Evolutionary conservation across 108 stramenopile genomes (phyloP), one percentile per base, ranked within the genome.

Genomic region (Stephanodiscus triporus): DNA sequence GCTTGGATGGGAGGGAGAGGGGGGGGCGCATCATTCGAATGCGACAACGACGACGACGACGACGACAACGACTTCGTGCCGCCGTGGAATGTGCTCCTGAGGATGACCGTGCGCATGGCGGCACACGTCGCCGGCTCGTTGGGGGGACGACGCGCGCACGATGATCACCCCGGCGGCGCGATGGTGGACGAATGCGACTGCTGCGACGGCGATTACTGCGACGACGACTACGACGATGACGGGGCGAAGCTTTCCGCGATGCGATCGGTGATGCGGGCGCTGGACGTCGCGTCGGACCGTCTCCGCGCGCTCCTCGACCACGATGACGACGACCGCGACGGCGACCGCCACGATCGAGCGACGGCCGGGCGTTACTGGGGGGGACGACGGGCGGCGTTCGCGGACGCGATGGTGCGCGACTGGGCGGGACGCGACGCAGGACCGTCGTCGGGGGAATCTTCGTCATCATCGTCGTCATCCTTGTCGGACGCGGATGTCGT

Each of bases 51-150:
- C 38, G 4, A 38, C 22, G 6, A 72, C 53, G 40, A 62, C 11
- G 13, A 54, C 22, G 19, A 55, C 42, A 10, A 61, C 68, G 34
- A 22, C 64, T 47, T 68, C 72, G 32, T 72, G 22, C 24, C 69
- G 56, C 79, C 72, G 32, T 80, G 79, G 72, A 80, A 73, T 56
- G 56, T 80, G 8, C 26, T 80, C n/a, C 38, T 80, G 23, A 68
- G 79, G 53, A 13, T 80, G 45, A 47, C 63, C 19, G 38, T 80
- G 48, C 79, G 79, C 2, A 59, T 80, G n/a, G 61, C 79, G 27
- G 22, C 72, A 16, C 65, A 50, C 69, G 54, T 43, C 59, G 59
- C 71, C 20, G 55, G 63, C 51, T 51, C 64, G 23, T 7, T 24
- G 29, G 23, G 6, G 5, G 13, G 24, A 22, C 13, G 24, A 55